Evolutionary conservation across 129 eudicot species (phyloP), one percentile per base, ranked within the genome.

Genomic region (Rutidosis leptorrhynchoides): DNA sequence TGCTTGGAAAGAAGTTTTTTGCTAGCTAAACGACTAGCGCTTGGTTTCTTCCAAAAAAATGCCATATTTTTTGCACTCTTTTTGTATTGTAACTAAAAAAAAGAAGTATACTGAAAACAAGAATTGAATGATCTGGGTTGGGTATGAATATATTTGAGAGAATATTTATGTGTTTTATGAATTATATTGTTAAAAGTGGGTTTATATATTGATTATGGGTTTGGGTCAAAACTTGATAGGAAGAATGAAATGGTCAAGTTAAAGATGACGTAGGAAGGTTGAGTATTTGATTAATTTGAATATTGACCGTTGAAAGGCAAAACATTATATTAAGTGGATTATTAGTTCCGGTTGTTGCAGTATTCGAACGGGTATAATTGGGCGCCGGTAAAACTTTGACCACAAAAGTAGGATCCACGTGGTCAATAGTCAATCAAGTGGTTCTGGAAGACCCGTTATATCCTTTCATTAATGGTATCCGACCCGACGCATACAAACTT

Each of bases 261-360:
- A 71, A 75, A 61, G 48, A 63, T 73, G 62, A 53, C 63, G 66
- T 30, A 46, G 37, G 51, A 62, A 60, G 74, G 65, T 59, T 26
- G 28, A 60, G 67, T 25, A 68, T 85, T 81, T 78, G 91, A 90
- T 84, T 72, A 62, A 68, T 85, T 81, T 78, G 91, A 90, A 87
- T 72, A 62, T 90, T 90, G 97, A 90, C 95, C 82, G 91, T 84
- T 80, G 97, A 90, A 82, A 49, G 27, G n/a, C n/a, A n/a, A n/a
- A n/a, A n/a, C n/a, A n/a, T n/a, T n/a, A n/a, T n/a, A n/a, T n/a
- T n/a, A 49, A 48, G 22, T 10, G 22, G 24, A 17, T 17, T 22
- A 62, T 55, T 28, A 43, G 55, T 70, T 62, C 56, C 45, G 6
- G 81, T 57, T 37, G 45, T 46, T 77, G 67, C 27, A 55, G 62